Percentiles rank a stretch among this genome's conserved stretches.
Evolutionary conservation across 1,284 basidiomycete genomes (phyloP).

Genomic region (Cryptococcus sp.): DNA sequence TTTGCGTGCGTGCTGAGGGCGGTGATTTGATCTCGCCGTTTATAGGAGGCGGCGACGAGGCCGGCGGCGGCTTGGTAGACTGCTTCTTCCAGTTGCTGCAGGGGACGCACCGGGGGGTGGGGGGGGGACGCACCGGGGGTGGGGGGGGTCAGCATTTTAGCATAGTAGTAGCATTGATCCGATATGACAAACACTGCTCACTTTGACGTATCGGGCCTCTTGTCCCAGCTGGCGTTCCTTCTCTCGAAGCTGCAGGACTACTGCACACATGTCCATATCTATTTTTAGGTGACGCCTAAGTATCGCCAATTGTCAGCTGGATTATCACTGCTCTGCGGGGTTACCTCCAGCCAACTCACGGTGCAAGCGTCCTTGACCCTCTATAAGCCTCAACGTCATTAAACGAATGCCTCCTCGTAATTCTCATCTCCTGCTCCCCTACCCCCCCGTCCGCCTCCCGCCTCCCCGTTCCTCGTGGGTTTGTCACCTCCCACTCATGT

Average conservation of each 20-base stretch:
- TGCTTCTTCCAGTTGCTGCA: conserved; percentile 23
- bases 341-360: conserved; percentile 9
- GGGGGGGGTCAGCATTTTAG: neutral
- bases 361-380: conserved; percentile 8
- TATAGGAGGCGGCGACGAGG: conserved; percentile 24
- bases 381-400: conserved; percentile 9
- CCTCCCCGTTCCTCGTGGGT: conserved; percentile 36
- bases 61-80: conserved; percentile 28
- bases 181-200: conserved; percentile 12
- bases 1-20: conserved; percentile 19
- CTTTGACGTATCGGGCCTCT: conserved; percentile 35
- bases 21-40: conserved; percentile 19
- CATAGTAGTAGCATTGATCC: neutral
- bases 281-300: conserved; percentile 32
- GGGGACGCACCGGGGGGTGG: neutral
- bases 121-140: neutral
- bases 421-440: neutral
- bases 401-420: conserved; percentile 26
- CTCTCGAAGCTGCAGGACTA: conserved; percentile 33
- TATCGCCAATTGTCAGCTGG: neutral
- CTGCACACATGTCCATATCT: conserved; percentile 40
- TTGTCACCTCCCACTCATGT: conserved; percentile 38
- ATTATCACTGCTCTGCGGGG: too few species aligned
- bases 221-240: conserved; percentile 28
- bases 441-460: conserved; percentile 9